These are phyloP conservation scores for Lagerstroemia speciosa DNA, from an alignment of 345 rosid species.

Conservation along the genomic window DNA sequence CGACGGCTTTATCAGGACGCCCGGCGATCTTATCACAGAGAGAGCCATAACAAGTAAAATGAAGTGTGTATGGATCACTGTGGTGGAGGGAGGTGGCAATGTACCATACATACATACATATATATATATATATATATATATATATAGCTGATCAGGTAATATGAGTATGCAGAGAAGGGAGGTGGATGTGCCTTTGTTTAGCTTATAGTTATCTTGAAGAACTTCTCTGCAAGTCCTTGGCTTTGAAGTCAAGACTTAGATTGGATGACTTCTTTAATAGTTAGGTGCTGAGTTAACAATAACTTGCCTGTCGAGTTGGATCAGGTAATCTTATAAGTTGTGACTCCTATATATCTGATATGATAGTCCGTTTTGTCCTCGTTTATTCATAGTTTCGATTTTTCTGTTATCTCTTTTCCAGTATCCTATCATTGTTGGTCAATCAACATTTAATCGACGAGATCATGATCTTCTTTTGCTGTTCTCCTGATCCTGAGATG, in stretches of 20 bases:
- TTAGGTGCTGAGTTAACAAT: background rate
- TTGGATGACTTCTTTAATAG: background rate
- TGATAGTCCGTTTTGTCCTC: too few species aligned
- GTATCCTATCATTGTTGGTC: too few species aligned
- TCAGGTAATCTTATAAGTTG: too few species aligned
- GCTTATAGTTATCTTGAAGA: background rate
- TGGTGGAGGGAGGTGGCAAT: background rate
- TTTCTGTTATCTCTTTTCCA: too few species aligned
- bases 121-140: background rate
- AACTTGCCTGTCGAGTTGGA: background rate
- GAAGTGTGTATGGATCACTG: background rate
- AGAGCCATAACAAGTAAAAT: slow-evolving; percentile 22
- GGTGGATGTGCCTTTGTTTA: background rate
- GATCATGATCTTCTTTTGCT: too few species aligned
- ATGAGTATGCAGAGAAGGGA: background rate
- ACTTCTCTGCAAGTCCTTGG: background rate
- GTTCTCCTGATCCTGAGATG: too few species aligned
- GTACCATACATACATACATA: background rate
- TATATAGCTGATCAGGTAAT: background rate
- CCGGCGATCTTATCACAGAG: slow-evolving; percentile 21
- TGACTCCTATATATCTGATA: too few species aligned
- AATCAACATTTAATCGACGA: too few species aligned
- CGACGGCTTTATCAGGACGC: slow-evolving; percentile 28
- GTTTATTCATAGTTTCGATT: too few species aligned
- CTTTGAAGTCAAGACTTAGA: background rate